These are phyloP conservation scores for Lipomyces starkeyi DNA, from an alignment of 805 yeast genomes.

Conservation along the genomic window DNA sequence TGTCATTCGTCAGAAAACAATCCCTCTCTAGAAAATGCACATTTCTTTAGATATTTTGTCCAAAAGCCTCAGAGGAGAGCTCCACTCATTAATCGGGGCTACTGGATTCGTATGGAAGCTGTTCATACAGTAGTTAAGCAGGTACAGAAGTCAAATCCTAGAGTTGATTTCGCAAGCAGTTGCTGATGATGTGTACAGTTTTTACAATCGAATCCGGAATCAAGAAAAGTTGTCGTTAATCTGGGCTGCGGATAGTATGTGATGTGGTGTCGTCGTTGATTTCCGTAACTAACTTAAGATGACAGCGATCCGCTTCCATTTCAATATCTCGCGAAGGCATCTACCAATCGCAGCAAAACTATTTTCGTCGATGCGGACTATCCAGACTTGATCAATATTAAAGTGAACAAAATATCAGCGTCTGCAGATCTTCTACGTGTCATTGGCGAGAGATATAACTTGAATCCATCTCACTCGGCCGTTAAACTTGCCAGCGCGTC, in stretches of 20 bases:
- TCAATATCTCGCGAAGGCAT: slow-evolving; percentile 50
- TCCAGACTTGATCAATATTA: slow-evolving; percentile 66
- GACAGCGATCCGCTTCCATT: slow-evolving; percentile 62
- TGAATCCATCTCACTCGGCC: not conserved
- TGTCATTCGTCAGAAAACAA: not conserved
- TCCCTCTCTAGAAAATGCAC: slow-evolving; percentile 20
- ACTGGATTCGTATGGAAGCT: slow-evolving; percentile 80
- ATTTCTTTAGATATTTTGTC: slow-evolving; percentile 73
- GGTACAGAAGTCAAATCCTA: slow-evolving; percentile 44
- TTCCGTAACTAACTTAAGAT: slow-evolving; percentile 8
- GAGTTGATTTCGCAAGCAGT: not conserved
- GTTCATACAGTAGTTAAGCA: slow-evolving; percentile 59
- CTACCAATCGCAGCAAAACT: slow-evolving; percentile 46
- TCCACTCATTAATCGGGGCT: slow-evolving; percentile 82
- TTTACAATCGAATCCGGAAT: slow-evolving; percentile 27
- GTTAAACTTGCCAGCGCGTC: slow-evolving; percentile 48
- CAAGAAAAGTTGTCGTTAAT: slow-evolving; percentile 58
- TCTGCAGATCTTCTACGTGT: slow-evolving; percentile 52
- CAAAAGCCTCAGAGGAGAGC: slow-evolving; percentile 69
- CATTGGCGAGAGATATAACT: slow-evolving; percentile 7
- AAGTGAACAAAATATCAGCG: slow-evolving; percentile 57
- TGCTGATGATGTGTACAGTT: slow-evolving; percentile 14
- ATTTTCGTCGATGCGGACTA: slow-evolving; percentile 76
- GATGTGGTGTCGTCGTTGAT: slow-evolving; percentile 42
- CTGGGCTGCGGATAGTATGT: slow-evolving; percentile 74